Base-by-base conservation (phyloP, 2,329 filamentous ascomycete genomes). In the Botrytis galanthina region DNA sequence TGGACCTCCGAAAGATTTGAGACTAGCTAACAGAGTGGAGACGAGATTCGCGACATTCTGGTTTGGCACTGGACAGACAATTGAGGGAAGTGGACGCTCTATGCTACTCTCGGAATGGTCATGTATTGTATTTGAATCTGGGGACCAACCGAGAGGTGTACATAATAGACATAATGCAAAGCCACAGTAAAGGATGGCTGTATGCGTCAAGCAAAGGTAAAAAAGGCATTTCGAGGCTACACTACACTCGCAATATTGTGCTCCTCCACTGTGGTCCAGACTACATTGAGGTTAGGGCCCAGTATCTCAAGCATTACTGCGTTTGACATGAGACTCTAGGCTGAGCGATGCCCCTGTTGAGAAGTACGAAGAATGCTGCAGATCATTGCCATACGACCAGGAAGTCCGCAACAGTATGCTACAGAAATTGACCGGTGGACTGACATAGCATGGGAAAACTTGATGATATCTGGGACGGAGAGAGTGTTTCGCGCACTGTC, bases 1-100 rank as follows among this genome's bases (percentile, higher is more conserved):
- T 63, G 54, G 73, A 29, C 48, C 66, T 37, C 71, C 67, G 39
- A 75, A 70, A 60, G 64, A 67, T 66, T 66, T 44, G 29, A 39
- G 20, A 74, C 54, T 67, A 72, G 51, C 48, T 64, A 73, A 54
- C 22, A 48, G 72, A 44, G 59, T 74, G 72, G 73, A 73, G 72
- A 69, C 61, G 42, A 75, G 68, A 12, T 70, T 46, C 63, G 59
- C 68, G 63, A 71, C 67, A 74, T 72, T 54, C 57, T 46, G 60
- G 29, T 59, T 63, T 71, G 60, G 37, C 68, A 57, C n/a, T 57
- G 51, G 51, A 57, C 51, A 48, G 59, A 63, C 14, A 32, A 29
- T 72, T 51, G 10, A 59, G 18, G 57, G 46, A 37, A 26, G 48
- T 60, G 61, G 26, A 59, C 61, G 48, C 5, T 32, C 48, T 72